Conservation (phyloP, 495 filamentous ascomycete species). For the Sporormia fimetaria region DNA sequence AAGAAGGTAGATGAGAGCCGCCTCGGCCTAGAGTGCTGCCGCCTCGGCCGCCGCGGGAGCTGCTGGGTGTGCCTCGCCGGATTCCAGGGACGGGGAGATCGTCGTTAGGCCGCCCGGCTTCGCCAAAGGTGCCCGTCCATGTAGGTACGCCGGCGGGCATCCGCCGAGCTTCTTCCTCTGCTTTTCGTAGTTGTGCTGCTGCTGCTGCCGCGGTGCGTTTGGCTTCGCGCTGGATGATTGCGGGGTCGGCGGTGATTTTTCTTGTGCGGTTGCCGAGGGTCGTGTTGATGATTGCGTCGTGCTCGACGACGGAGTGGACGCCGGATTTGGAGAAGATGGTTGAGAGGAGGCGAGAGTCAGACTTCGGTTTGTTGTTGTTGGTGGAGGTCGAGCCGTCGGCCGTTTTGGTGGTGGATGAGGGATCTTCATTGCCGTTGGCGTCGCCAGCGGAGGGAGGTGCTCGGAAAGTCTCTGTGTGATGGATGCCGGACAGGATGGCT, state of each 20-base stretch:
- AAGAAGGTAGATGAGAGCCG: constrained; percentile 29
- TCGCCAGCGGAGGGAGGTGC: constrained; percentile 8
- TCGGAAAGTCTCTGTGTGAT: constrained; percentile 44
- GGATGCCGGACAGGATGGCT: constrained; percentile 45
- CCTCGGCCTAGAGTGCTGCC: no score
- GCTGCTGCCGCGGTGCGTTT: constrained; percentile 66
- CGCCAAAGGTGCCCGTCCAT: constrained; percentile 80
- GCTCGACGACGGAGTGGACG: constrained; percentile 74
- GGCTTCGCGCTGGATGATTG: constrained; percentile 71
- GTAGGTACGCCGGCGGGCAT: constrained; percentile 77
- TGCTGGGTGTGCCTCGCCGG: constrained; percentile 4
- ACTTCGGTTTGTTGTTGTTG: constrained; percentile 18
- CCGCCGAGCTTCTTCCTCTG: constrained; percentile 56
- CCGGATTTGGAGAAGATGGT: constrained; percentile 75
- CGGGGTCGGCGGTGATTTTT: constrained; percentile 52
- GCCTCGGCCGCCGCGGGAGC: constrained; percentile 17
- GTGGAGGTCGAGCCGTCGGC: background rate
- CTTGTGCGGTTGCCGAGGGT: constrained; percentile 43
- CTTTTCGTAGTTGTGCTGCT: constrained; percentile 57
- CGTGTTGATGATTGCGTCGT: constrained; percentile 69
- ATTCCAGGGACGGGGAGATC: constrained; percentile 21
- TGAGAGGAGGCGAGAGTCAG: constrained; percentile 64
- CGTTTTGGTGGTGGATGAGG: no score
- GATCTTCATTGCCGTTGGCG: constrained; percentile 6
- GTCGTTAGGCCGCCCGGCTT: constrained; percentile 48